phyloP scores from a whole-genome alignment of 1,284 basidiomycete genomes.

The Trichosporon sp. region DNA sequence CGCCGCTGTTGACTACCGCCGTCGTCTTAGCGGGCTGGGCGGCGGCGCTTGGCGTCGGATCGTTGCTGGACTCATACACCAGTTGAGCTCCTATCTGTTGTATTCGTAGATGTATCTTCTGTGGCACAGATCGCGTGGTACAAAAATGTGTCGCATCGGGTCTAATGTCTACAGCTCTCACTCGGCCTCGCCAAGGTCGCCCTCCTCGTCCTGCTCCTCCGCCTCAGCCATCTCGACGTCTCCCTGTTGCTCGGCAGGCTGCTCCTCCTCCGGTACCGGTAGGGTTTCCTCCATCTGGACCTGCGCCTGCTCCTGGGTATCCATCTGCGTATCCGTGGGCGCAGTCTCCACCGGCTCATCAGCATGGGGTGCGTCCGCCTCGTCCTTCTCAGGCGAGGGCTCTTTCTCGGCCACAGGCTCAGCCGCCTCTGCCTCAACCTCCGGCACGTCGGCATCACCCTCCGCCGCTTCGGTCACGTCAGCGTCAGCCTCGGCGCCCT shows the following conservation, averaged over 20 bases:
- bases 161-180: constrained; percentile 5
- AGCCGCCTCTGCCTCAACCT: not conserved
- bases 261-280: not conserved
- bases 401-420: not conserved
- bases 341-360: not conserved
- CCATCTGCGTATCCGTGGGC: not conserved
- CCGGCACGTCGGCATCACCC: constrained; percentile 16
- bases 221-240: constrained; percentile 21
- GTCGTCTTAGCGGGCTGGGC: constrained; percentile 78
- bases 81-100: not conserved
- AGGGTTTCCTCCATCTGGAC: not conserved
- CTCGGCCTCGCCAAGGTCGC: constrained; percentile 24
- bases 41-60: constrained; percentile 58
- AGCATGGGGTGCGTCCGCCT: not conserved
- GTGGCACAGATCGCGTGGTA: not conserved
- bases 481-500: not conserved
- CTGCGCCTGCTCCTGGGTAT: not conserved
- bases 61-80: too few relatives aligned
- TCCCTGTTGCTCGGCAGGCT: constrained; percentile 3
- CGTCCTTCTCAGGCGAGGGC: not conserved
- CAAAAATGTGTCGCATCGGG: not conserved
- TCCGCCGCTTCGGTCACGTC: not conserved
- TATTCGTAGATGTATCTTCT: not conserved
- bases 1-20: constrained; percentile 71
- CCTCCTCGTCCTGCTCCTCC: constrained; percentile 13